These are phyloP conservation scores for Fusarium pseudoanthophilum DNA, from an alignment of 2,329 filamentous ascomycete genomes.

Conservation along the genomic window DNA sequence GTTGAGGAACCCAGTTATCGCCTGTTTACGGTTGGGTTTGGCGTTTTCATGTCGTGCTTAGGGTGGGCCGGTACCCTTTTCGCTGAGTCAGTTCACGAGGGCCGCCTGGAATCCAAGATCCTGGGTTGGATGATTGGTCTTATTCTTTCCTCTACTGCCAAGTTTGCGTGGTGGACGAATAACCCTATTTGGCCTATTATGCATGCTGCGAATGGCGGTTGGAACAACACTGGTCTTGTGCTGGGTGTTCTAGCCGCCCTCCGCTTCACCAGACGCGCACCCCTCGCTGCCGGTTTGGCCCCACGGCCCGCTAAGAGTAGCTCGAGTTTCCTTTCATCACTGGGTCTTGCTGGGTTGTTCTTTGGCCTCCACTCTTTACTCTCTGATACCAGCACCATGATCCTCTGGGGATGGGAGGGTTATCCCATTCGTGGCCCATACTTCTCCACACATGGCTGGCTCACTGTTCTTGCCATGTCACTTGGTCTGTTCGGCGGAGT, in stretches of 20 bases:
- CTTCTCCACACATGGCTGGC: constrained; percentile 87
- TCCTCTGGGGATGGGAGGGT: constrained; percentile 97
- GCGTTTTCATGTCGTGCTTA: constrained; percentile 81
- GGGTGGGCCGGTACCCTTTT: constrained; percentile 87
- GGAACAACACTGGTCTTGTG: constrained; percentile 84
- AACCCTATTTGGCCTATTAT: constrained; percentile 98
- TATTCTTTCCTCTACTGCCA: constrained; percentile 85
- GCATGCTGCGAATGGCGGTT: constrained; percentile 88
- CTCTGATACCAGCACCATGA: constrained; percentile 98
- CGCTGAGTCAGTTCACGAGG: constrained; percentile 78
- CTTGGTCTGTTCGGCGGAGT: constrained; percentile 81
- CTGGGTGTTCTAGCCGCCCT: constrained; percentile 81
- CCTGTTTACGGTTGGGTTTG: constrained; percentile 83
- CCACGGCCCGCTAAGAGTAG: constrained; percentile 61
- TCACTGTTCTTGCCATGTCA: constrained; percentile 89
- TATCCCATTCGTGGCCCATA: constrained; percentile 91
- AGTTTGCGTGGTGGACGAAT: constrained; percentile 93
- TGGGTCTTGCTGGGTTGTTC: constrained; percentile 84
- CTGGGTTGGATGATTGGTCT: constrained; percentile 84
- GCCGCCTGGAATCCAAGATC: constrained; percentile 82
- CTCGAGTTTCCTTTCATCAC: constrained; percentile 75
- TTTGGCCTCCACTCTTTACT: constrained; percentile 93
- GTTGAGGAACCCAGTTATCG: constrained; percentile 77
- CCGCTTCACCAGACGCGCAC: constrained; percentile 76
- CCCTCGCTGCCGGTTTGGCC: constrained; percentile 55